Evolutionary conservation across 352 stramenopile genomes (phyloP).

Genomic region (Pythium pyrilobum): DNA sequence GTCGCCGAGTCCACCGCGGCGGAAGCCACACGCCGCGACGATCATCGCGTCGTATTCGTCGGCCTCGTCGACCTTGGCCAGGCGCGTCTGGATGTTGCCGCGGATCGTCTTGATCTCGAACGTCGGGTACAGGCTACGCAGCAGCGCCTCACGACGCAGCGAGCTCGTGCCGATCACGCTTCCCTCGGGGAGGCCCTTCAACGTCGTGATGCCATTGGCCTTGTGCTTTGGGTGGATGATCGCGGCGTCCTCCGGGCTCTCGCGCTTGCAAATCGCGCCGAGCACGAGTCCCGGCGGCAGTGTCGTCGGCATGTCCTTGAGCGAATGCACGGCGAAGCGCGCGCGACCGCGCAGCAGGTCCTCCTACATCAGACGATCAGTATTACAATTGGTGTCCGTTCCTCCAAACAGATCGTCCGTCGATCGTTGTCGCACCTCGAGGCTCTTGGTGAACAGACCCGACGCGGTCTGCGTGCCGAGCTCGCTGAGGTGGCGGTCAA

Average conservation of each 20-base stretch:
- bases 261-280: constrained; percentile 74
- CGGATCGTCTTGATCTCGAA: constrained; percentile 82
- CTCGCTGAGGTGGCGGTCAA: constrained; percentile 72
- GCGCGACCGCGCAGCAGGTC: constrained; percentile 54
- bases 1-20: constrained; percentile 60
- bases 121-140: constrained; percentile 56
- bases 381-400: too few relatives aligned
- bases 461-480: constrained; percentile 61
- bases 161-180: constrained; percentile 83
- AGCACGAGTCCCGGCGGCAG: constrained; percentile 76
- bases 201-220: constrained; percentile 41
- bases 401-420: too few relatives aligned
- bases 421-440: constrained; percentile 45
- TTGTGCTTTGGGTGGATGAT: constrained; percentile 86
- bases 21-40: constrained; percentile 79
- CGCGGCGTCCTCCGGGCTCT: constrained; percentile 76
- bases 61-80: constrained; percentile 80
- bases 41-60: constrained; percentile 87
- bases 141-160: constrained; percentile 71
- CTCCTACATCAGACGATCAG: constrained; percentile 24
- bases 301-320: constrained; percentile 88
- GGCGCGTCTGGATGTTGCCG: constrained; percentile 85
- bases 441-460: constrained; percentile 87
- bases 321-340: constrained; percentile 84
- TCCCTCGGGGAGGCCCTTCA: constrained; percentile 56